phyloP scores from a whole-genome alignment of 2,329 filamentous ascomycete genomes.

The Talaromyces funiculosus region DNA sequence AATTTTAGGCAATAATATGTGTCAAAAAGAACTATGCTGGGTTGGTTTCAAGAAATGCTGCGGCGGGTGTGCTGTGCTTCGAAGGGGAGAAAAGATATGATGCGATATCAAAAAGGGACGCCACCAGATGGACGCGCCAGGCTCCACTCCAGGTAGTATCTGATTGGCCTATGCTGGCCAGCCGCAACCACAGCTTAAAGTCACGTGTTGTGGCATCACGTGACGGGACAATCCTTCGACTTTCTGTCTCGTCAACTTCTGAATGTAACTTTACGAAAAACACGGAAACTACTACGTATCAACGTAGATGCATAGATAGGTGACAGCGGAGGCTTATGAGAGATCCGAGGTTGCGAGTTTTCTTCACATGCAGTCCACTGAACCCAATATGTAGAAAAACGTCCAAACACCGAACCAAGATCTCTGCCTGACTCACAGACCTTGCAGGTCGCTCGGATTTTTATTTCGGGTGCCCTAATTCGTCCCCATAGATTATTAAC shows the following conservation, averaged over 20 bases:
- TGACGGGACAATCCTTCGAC: not conserved
- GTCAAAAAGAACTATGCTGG: no score
- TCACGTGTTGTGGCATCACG: not conserved
- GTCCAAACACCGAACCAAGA: not conserved
- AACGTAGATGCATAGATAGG: not conserved
- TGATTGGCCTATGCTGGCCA: not conserved
- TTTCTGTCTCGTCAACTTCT: no score
- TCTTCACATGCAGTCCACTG: not conserved
- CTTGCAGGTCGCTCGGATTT: not conserved
- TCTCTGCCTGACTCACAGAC: not conserved
- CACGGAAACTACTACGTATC: no score
- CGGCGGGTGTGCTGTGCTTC: not conserved
- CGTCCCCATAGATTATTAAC: not conserved
- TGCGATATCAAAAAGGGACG: constrained; percentile 3
- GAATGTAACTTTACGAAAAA: no score
- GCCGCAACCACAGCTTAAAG: not conserved
- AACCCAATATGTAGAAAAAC: not conserved
- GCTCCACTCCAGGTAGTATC: not conserved
- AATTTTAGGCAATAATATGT: not conserved
- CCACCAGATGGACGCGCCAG: not conserved
- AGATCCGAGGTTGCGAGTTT: not conserved
- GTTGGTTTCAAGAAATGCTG: not conserved
- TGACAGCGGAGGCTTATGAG: not conserved
- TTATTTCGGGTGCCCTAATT: not conserved
- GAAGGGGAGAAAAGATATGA: not conserved